A percentile compares a stretch with the other conserved stretches of the same genome.
These are phyloP conservation scores for Mucuna pruriens DNA, from an alignment of 306 rosid genomes.

Conservation along the genomic window DNA sequence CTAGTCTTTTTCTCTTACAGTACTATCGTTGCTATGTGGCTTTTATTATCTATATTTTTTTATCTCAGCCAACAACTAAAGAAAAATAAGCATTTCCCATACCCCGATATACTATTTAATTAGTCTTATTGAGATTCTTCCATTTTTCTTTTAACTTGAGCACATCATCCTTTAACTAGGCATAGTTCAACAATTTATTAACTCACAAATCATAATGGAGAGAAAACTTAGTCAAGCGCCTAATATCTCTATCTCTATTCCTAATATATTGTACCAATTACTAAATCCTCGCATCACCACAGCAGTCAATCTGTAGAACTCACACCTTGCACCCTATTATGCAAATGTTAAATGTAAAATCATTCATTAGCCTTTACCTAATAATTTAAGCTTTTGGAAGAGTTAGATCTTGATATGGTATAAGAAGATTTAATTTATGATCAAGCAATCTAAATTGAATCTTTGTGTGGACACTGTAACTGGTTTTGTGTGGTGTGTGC, in stretches of 20 bases:
- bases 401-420: not conserved
- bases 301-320: not conserved
- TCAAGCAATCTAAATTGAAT: not conserved
- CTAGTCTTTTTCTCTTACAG: too few species aligned
- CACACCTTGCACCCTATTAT: not conserved
- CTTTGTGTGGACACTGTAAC: too few species aligned
- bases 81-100: too few species aligned
- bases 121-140: too few species aligned
- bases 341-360: not conserved
- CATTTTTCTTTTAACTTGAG: too few species aligned
- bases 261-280: not conserved
- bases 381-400: not conserved
- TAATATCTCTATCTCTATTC: not conserved
- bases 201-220: not conserved
- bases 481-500: not conserved
- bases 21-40: too few species aligned
- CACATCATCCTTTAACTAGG: too few species aligned
- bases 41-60: too few species aligned
- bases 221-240: not conserved
- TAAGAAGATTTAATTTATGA: too few species aligned
- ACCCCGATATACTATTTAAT: too few species aligned
- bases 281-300: not conserved
- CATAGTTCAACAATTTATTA: not conserved
- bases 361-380: too few species aligned
- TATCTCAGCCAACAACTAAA: too few species aligned